Evolutionary conservation across 306 rosid genomes (phyloP).

Genomic region (Casuarina cunninghamiana): DNA sequence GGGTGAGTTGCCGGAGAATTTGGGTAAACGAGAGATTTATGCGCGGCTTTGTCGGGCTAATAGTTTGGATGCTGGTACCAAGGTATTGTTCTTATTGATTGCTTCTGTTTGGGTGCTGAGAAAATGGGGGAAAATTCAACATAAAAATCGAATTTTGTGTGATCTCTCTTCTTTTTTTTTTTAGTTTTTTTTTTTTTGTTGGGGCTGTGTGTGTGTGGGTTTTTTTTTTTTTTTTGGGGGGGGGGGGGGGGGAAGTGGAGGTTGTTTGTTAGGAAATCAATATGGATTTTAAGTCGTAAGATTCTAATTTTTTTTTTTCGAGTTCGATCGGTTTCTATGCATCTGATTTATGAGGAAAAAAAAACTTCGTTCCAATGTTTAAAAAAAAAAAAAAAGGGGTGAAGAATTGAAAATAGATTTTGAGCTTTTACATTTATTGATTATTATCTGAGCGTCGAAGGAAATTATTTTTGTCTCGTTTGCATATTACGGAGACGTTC

Average conservation of each 20-base stretch:
- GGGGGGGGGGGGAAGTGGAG: too few relatives aligned
- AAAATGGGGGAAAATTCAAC: neutral
- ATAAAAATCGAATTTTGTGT: neutral
- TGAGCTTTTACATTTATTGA: neutral
- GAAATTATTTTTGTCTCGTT: neutral
- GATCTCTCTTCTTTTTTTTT: conserved; percentile 8
- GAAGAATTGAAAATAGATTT: neutral
- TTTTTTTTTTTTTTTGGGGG: too few relatives aligned
- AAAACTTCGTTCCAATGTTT: too few relatives aligned
- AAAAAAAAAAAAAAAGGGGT: neutral
- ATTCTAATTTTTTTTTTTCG: neutral
- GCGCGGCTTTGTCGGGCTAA: conserved; percentile 51
- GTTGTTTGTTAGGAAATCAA: neutral
- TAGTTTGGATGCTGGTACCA: conserved; percentile 63
- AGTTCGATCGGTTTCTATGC: neutral
- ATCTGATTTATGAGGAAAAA: too few relatives aligned
- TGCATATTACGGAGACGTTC: neutral
- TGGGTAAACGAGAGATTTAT: conserved; percentile 68
- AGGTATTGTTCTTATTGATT: conserved; percentile 42
- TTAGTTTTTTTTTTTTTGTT: neutral
- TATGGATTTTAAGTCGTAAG: neutral
- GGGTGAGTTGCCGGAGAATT: conserved; percentile 34
- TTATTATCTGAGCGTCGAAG: neutral
- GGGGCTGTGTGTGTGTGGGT: too few relatives aligned
- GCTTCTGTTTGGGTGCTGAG: neutral